Evolutionary conservation across 805 yeast genomes (phyloP), one percentile per base, ranked within the genome.

Genomic region (Candida stauntonica): DNA sequence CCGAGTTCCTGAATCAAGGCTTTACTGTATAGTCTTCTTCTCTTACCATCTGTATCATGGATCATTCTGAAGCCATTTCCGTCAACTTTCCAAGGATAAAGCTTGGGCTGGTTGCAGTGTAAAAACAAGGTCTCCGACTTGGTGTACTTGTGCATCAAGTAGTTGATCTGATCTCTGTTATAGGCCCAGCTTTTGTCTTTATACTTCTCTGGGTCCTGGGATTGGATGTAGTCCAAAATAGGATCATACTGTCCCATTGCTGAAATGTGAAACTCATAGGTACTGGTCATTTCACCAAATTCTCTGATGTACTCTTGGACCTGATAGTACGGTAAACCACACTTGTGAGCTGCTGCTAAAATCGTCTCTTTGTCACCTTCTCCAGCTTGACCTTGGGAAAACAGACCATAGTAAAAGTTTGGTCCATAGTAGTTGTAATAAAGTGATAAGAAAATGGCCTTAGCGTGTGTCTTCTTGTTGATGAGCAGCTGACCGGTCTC

Each of bases 331-430:
- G 68, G 62, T 36, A 72, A 59, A 2, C 61, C 58, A 21, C 72
- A 61, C 9, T 70, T 73, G 21, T 69, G 67, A 2, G 86, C 81
- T 1, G 87, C 85, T 0, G 87, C 85, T 38, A 80, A 65, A 44
- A 81, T 80, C 0, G 91, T 81, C 48, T 83, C 91, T 52, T 83
- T 84, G 55, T 84, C 91, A 29, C 86, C 86, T 60, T 79, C 81
- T n/a, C 86, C 86, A 0, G 84, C 82, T 17, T 77, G 68, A 2
- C 85, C 85, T 54, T 79, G 86, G 0, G 83, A 68, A 48, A 79
- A 65, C 30, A 79, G 57, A 3, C 84, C 80, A 51, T 79, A 79
- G 54, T 73, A 79, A 48, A 66, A 69, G 14, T 69, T 57, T 2
- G 85, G 85, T 0, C 86, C 86, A 54, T 58, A 64, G 2, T 77